Evolutionary conservation across 2,329 filamentous ascomycete species (phyloP).

Genomic region (Trichoderma gracile): DNA sequence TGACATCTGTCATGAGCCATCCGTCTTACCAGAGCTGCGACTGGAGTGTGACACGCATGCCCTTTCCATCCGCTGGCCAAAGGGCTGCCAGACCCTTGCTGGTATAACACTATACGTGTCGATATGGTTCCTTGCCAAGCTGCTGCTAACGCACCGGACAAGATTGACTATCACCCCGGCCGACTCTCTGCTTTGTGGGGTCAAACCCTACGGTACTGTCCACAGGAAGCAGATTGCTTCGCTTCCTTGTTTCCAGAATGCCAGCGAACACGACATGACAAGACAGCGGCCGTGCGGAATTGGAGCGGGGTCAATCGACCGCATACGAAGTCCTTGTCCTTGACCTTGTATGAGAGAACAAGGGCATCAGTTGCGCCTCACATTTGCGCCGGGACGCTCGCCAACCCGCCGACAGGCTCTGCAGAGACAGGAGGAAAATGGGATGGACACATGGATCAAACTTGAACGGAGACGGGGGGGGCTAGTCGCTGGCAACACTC

Average conservation of each 20-base stretch:
- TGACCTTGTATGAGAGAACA: too few species aligned
- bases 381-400: background rate
- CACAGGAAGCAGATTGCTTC: background rate
- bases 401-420: background rate
- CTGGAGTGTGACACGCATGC: conserved; percentile 10
- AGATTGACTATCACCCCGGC: conserved; percentile 2
- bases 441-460: background rate
- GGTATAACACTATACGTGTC: background rate
- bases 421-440: background rate
- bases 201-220: too few species aligned
- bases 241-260: conserved; percentile 4
- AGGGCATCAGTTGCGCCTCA: background rate
- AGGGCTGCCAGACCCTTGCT: background rate
- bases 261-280: background rate
- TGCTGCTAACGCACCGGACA: background rate
- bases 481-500: conserved; percentile 6
- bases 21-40: background rate
- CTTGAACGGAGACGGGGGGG: background rate
- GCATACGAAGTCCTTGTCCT: background rate
- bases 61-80: background rate
- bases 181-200: too few species aligned
- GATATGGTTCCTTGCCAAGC: background rate
- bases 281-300: background rate
- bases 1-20: background rate
- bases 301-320: background rate